phyloP scores from a whole-genome alignment of 2,329 filamentous ascomycete species.

The Talaromyces sp. region DNA sequence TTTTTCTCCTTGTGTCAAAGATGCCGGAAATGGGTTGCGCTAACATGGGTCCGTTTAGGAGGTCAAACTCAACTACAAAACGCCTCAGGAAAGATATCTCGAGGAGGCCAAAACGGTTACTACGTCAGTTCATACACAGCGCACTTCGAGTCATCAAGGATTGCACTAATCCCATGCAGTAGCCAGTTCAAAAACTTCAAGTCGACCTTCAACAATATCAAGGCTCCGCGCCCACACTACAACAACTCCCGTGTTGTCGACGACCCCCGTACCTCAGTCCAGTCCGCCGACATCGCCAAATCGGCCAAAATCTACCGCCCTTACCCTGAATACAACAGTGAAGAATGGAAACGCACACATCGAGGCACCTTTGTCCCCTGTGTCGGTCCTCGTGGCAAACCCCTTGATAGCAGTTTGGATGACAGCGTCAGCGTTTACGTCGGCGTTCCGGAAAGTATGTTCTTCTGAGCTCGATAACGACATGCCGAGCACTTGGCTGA shows the following conservation, averaged over 20 bases:
- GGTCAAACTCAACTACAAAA: constrained; percentile 15
- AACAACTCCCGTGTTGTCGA: constrained; percentile 15
- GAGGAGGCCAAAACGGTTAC: constrained; percentile 16
- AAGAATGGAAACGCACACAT: constrained; percentile 55
- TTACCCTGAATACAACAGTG: constrained; percentile 66
- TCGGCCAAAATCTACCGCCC: constrained; percentile 56
- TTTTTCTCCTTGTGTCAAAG: not conserved
- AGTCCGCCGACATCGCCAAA: constrained; percentile 13
- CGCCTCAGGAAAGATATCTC: constrained; percentile 19
- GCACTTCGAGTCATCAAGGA: no score
- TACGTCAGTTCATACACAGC: constrained; percentile 4
- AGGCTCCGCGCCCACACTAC: constrained; percentile 13
- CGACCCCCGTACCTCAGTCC: constrained; percentile 16
- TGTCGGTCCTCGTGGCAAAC: constrained; percentile 54
- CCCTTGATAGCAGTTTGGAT: constrained; percentile 54
- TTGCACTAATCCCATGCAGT: not conserved
- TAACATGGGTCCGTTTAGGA: constrained; percentile 3
- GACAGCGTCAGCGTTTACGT: constrained; percentile 62
- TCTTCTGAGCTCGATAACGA: not conserved
- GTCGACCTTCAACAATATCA: constrained; percentile 18
- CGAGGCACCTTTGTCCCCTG: constrained; percentile 62
- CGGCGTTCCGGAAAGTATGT: constrained; percentile 18
- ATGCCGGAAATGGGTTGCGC: not conserved
- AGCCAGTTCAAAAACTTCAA: constrained; percentile 18
- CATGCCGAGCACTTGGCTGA: not conserved